These are phyloP conservation scores for Trichomonas tenax DNA, from an alignment of 208 protist genomes.

Conservation along the genomic window DNA sequence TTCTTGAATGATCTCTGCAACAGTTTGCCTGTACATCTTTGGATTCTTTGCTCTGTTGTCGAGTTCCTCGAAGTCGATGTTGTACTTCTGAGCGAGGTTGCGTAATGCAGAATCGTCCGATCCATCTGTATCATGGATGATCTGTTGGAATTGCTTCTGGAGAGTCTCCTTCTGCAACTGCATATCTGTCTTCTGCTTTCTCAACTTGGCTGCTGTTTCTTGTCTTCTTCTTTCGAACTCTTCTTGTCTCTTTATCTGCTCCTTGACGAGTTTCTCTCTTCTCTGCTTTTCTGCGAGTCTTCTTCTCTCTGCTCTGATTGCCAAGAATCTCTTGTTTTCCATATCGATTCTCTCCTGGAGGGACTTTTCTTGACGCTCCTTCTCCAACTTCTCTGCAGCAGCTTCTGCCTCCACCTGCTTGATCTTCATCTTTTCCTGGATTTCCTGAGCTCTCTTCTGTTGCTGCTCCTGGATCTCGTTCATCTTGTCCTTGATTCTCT, in stretches of 20 bases:
- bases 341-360: background rate
- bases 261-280: background rate
- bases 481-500: background rate
- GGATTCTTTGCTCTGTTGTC: background rate
- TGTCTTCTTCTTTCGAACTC: background rate
- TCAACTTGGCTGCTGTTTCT: background rate
- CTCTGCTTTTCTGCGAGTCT: no score
- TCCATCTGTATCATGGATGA: background rate
- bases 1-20: background rate
- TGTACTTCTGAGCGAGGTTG: background rate
- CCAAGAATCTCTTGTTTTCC: background rate
- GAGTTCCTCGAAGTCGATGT: background rate
- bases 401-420: background rate
- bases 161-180: background rate
- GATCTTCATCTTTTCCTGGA: background rate
- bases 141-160: background rate
- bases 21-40: background rate
- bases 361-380: background rate
- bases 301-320: background rate
- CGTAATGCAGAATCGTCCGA: background rate
- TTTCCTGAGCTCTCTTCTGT: background rate
- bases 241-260: background rate
- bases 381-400: background rate
- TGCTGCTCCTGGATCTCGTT: background rate
- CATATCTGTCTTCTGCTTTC: background rate